Evolutionary conservation across 257 asterid species (phyloP), one percentile per base, ranked within the genome.

Genomic region (Solanum appendiculatum): DNA sequence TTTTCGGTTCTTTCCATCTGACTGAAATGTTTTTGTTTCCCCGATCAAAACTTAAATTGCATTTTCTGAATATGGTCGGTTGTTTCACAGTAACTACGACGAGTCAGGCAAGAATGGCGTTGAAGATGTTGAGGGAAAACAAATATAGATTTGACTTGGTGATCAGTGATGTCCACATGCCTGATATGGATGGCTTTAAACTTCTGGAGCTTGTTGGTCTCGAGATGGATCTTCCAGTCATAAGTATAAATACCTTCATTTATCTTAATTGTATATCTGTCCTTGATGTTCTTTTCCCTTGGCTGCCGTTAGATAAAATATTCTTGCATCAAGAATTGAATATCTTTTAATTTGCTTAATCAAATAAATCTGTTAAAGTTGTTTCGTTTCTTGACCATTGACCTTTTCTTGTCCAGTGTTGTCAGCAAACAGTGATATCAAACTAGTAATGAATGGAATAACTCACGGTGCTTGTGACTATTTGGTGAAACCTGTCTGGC

Each of bases 161-260:
- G 68, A 95, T 96, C 83, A 94, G 98, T 40, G 98, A 96, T 87
- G 99, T 96, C 73, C 95, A 94, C 84, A 96, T 96, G 99, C 99
- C 99, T 18, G 99, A 96, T 89, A 95, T 96, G 96, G 98, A 95
- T 86, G 98, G 98, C 42, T 95, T 95, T 85, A 92, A 92, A 92
- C 98, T 96, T 88, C 93, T 95, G 39, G 99, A 96, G 91, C 98
- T 89, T 34, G 94, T 96, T 78, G 99, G 98, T 70, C 98, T 95
- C 12, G 98, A 95, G 87, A 89, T 95, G 98, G 97, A 96, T 90
- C 92, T 96, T 48, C 98, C 99, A 5, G 99, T 96, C 75, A 96
- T 96, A 90, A 95, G 99, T 96, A 83, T 42, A 5, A 54, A 39
- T 7, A 9, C 77, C 84, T 86, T 72, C 77, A 25, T 68, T 88